A percentile compares a stretch with the other conserved stretches of the same genome.
Conservation (phyloP, 805 yeast genomes). For the Starmerella stigmatis region DNA sequence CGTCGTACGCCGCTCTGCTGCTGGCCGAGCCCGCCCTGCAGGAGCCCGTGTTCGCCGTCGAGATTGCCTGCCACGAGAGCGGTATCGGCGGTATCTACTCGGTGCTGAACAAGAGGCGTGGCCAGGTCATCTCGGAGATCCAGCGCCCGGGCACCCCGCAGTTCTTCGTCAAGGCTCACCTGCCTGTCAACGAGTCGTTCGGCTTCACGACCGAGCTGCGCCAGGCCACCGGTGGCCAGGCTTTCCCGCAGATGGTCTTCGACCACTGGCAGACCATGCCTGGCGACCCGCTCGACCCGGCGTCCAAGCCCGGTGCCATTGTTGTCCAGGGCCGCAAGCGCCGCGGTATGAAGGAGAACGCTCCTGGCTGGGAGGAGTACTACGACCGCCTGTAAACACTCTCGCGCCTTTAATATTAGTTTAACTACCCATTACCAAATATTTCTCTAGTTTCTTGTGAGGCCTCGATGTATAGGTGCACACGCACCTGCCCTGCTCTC, state of each 20-base stretch:
- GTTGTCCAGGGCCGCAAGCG: constrained; percentile 73
- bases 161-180: constrained; percentile 98
- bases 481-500: too few relatives aligned
- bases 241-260: constrained; percentile 99
- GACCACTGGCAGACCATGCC: constrained; percentile 92
- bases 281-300: constrained; percentile 88
- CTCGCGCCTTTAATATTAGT: not conserved
- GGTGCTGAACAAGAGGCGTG: constrained; percentile 94
- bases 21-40: constrained; percentile 98
- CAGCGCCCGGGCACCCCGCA: constrained; percentile 99
- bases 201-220: constrained; percentile 99
- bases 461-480: too few relatives aligned
- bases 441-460: too few relatives aligned
- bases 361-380: constrained; percentile 99
- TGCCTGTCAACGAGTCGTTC: constrained; percentile 99
- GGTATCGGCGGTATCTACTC: constrained; percentile 99
- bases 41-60: constrained; percentile 98
- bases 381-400: constrained; percentile 44
- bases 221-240: constrained; percentile 99
- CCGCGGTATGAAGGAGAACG: constrained; percentile 92
- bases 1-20: constrained; percentile 93
- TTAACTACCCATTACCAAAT: not conserved
- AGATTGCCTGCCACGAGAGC: constrained; percentile 98
- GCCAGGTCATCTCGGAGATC: constrained; percentile 98
- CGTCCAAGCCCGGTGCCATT: constrained; percentile 58